Percentiles rank a stretch among this genome's conserved stretches.
These are phyloP conservation scores for Bocquillonia castaneifolia DNA, from an alignment of 441 rosid genomes.

Conservation along the genomic window DNA sequence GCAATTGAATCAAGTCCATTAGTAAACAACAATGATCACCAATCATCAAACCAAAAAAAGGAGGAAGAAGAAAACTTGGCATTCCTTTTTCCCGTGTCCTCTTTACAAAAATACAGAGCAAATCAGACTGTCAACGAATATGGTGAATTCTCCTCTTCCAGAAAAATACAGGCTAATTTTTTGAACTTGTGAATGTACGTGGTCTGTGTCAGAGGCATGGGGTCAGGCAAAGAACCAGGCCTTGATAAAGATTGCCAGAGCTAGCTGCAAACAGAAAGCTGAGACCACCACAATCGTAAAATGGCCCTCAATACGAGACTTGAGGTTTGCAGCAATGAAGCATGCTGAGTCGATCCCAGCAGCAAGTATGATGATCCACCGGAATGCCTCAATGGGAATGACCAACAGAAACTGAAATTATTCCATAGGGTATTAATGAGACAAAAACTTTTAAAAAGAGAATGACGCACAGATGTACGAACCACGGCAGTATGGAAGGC, in stretches of 20 bases:
- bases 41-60: conserved; percentile 10
- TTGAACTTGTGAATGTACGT: background rate
- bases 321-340: conserved; percentile 73
- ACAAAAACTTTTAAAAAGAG: background rate
- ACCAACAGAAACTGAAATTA: conserved; percentile 66
- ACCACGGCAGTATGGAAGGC: background rate
- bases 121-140: background rate
- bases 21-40: conserved; percentile 2
- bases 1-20: conserved; percentile 4
- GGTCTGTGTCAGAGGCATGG: conserved; percentile 2
- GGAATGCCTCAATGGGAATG: conserved; percentile 68
- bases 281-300: conserved; percentile 48
- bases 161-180: background rate
- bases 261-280: conserved; percentile 72
- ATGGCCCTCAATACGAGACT: conserved; percentile 46
- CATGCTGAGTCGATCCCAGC: conserved; percentile 63
- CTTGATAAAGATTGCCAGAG: conserved; percentile 80
- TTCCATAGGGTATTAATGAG: conserved; percentile 14
- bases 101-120: conserved; percentile 13
- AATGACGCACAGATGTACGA: background rate
- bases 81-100: conserved; percentile 2
- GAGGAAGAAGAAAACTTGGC: conserved; percentile 6
- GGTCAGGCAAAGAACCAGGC: conserved; percentile 90
- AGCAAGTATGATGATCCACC: conserved; percentile 75
- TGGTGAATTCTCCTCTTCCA: conserved; percentile 5